phyloP scores from a whole-genome alignment of 768 basidiomycete species.

The Tephrocybe sp. region DNA sequence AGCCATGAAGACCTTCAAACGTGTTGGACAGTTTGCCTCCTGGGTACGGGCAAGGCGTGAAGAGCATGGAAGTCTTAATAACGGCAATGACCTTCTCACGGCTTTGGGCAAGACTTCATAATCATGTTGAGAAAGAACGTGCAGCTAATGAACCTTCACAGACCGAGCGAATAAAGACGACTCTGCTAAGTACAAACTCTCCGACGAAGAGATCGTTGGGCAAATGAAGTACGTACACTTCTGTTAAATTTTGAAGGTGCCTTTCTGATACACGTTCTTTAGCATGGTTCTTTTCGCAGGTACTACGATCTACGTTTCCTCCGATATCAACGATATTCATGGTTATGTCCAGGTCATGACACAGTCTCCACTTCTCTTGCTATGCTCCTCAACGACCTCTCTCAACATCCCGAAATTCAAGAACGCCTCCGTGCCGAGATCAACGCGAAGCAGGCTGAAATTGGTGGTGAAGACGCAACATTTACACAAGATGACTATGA shows the following conservation, averaged over 20 bases:
- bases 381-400: constrained; percentile 5
- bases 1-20: constrained; percentile 4
- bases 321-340: neutral
- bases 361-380: constrained; percentile 6
- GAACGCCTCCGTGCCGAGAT: constrained; percentile 6
- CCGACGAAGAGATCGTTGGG: constrained; percentile 2
- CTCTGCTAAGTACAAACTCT: constrained; percentile 3
- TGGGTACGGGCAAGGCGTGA: constrained; percentile 4
- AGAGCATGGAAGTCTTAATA: constrained; percentile 2
- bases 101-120: constrained; percentile 1
- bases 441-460: constrained; percentile 5
- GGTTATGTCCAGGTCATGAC: constrained; percentile 1
- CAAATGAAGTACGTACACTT: constrained; percentile 2
- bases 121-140: neutral
- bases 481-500: constrained; percentile 9
- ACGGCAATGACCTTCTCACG: constrained; percentile 6
- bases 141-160: neutral
- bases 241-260: neutral
- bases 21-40: neutral
- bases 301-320: neutral
- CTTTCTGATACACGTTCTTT: neutral
- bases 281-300: constrained; percentile 5
- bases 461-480: constrained; percentile 5
- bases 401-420: neutral
- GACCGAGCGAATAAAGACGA: constrained; percentile 4